Conservation (phyloP, 2,329 filamentous ascomycete genomes). For the Elsinoe australis region DNA sequence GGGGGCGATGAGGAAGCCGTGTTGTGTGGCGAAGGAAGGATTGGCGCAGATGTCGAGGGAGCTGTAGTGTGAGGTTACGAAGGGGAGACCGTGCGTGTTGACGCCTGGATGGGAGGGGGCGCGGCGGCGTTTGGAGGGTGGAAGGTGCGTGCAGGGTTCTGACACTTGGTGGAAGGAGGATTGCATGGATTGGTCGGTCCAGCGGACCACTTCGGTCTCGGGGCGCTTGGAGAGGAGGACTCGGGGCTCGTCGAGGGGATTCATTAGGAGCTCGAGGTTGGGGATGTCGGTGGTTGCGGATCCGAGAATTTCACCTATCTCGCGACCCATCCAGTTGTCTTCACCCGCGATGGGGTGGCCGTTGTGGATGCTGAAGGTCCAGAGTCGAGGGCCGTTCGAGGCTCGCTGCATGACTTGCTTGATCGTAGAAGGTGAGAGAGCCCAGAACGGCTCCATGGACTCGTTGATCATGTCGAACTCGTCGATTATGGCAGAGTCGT, state of each 20-base stretch:
- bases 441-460: conserved; percentile 50
- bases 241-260: conserved; percentile 14
- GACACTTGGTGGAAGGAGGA: background rate
- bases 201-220: background rate
- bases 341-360: conserved; percentile 5
- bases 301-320: background rate
- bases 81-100: conserved; percentile 5
- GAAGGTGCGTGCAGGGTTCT: conserved; percentile 5
- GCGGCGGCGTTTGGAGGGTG: background rate
- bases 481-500: conserved; percentile 49
- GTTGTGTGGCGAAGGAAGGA: conserved; percentile 36
- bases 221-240: conserved; percentile 3
- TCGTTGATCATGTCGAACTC: conserved; percentile 55
- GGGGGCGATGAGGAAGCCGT: conserved; percentile 43
- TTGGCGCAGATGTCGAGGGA: conserved; percentile 39
- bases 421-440: conserved; percentile 44
- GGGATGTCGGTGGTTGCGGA: background rate
- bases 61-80: background rate
- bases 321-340: conserved; percentile 15
- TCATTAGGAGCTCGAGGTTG: conserved; percentile 14
- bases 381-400: background rate
- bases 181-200: conserved; percentile 3
- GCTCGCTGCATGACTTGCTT: conserved; percentile 1
- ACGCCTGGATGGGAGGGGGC: background rate
- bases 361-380: conserved; percentile 10